A percentile compares a stretch with the other conserved stretches of the same genome.
phyloP scores from a whole-genome alignment of 768 basidiomycete genomes.

The Cystobasidium ongulense region DNA sequence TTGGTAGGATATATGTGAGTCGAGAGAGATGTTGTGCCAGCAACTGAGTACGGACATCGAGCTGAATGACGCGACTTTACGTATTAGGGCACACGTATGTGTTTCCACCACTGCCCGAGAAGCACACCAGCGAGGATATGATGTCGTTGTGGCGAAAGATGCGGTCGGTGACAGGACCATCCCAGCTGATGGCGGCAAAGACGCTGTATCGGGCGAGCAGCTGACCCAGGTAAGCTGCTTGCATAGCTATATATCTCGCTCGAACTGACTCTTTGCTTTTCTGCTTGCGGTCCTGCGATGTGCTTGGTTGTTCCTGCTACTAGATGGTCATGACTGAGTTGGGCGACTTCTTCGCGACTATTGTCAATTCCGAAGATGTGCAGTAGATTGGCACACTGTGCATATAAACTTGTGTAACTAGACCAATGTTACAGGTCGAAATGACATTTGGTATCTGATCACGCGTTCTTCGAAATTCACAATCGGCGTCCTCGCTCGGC shows the following conservation, averaged over 20 bases:
- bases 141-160: conserved; percentile 21
- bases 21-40: neutral
- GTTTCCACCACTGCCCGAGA: conserved; percentile 24
- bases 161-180: conserved; percentile 24
- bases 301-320: neutral
- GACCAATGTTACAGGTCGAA: too few relatives aligned
- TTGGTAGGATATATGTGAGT: conserved; percentile 2
- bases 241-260: too few relatives aligned
- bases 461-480: too few relatives aligned
- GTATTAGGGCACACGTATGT: conserved; percentile 19
- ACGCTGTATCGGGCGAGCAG: neutral
- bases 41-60: neutral
- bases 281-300: neutral
- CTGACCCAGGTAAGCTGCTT: conserved; percentile 12
- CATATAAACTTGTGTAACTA: too few relatives aligned
- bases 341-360: conserved; percentile 20
- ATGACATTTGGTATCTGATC: neutral
- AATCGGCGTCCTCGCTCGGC: too few relatives aligned
- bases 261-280: neutral
- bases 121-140: conserved; percentile 23
- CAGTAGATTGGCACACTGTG: neutral
- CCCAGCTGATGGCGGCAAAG: neutral
- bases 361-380: conserved; percentile 12
- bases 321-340: conserved; percentile 10
- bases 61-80: neutral